phyloP scores from a whole-genome alignment of 1,284 basidiomycete genomes.

The Puccinia horiana region DNA sequence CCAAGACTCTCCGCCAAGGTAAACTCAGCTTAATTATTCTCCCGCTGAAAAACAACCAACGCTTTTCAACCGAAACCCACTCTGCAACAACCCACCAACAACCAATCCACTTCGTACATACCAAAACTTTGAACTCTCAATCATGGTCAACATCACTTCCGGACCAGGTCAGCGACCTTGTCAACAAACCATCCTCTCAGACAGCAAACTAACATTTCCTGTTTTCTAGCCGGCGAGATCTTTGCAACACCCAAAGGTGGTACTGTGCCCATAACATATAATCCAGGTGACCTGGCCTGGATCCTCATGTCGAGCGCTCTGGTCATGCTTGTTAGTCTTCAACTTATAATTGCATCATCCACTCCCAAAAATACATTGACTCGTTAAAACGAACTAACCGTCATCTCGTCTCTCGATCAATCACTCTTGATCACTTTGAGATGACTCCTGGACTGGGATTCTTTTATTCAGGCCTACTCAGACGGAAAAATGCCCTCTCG shows the following conservation, averaged over 20 bases:
- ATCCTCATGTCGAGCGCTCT: slow-evolving; percentile 23
- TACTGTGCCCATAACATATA: slow-evolving; percentile 8
- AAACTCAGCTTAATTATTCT: too few species aligned
- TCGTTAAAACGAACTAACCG: background rate
- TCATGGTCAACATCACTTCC: slow-evolving; percentile 39
- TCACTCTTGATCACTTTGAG: slow-evolving; percentile 20
- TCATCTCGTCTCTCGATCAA: background rate
- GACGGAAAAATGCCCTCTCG: slow-evolving; percentile 86
- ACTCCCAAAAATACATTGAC: background rate
- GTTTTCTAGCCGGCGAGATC: slow-evolving; percentile 34
- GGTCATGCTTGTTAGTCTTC: slow-evolving; percentile 47
- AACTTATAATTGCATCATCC: background rate
- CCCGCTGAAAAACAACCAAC: too few species aligned
- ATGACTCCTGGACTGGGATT: slow-evolving; percentile 60
- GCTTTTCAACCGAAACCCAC: too few species aligned
- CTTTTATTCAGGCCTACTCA: slow-evolving; percentile 80
- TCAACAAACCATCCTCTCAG: background rate
- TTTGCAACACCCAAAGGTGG: slow-evolving; percentile 35
- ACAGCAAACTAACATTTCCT: background rate
- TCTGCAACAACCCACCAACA: too few species aligned
- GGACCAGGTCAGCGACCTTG: background rate
- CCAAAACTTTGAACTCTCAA: too few species aligned
- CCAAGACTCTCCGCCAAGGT: too few species aligned
- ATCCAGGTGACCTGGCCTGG: slow-evolving; percentile 49
- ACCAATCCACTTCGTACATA: too few species aligned